Evolutionary conservation across 2,329 filamentous ascomycete species (phyloP), one percentile per base, ranked within the genome.

Genomic region (Alternaria ventricosa): DNA sequence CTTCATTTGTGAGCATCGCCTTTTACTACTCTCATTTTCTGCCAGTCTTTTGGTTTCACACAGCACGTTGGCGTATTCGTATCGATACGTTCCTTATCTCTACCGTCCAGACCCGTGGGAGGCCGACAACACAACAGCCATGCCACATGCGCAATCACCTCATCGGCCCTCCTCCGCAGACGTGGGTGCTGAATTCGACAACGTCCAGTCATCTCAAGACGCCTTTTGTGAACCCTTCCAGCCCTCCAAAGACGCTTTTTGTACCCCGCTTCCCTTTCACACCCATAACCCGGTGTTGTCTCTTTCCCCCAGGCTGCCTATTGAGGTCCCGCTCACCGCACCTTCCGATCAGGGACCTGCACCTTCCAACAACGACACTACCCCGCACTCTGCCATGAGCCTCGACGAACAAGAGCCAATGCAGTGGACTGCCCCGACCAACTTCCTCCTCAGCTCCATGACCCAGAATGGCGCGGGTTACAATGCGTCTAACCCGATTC

Each of bases 121-220:
- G 60, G 44, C 36, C 70, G 68, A 70, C 74, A 74, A 65, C 73
- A 68, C 71, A 73, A 71, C 67, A 60, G 65, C 63, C 43, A 79
- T 79, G 78, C 69, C 70, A 70, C 73, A 69, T 62, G 67, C 71
- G 54, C 69, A 69, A 57, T 75, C 77, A 66, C 70, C 73, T 64
- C 71, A 65, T 58, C 71, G 63, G 47, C 49, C 69, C n/a, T 61
- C 64, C 41, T 64, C 74, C 54, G 61, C 65, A 53, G 72, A 75
- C 57, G 54, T 71, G 28, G 62, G 71, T 66, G 63, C 46, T 18
- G 59, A 58, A 50, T 57, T 73, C 61, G 63, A 67, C 57, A 55
- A 61, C 61, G 58, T 61, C 56, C 65, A 65, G 57, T 58, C 64
- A 45, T 60, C 70, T 36, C 67, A 71, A 55, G 63, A 60, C 55